Percentiles rank a stretch among this genome's conserved stretches.
Evolutionary conservation across 768 basidiomycete genomes (phyloP).

Genomic region (Xanthoconium purpureum): DNA sequence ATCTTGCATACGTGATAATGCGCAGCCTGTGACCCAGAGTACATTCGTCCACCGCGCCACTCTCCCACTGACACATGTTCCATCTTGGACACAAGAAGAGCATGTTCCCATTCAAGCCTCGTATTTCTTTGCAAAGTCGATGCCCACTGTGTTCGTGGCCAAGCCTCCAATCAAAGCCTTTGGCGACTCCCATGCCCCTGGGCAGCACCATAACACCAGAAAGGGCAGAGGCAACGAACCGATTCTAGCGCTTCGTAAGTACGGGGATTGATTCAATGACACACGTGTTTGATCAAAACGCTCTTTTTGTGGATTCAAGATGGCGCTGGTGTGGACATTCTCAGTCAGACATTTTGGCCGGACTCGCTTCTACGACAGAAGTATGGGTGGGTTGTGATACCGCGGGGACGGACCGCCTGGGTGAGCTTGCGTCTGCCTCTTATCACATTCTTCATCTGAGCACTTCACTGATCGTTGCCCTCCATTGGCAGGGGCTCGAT

Average conservation of each 20-base stretch:
- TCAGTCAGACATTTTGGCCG: slow-evolving; percentile 54
- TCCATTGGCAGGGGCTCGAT: slow-evolving; percentile 67
- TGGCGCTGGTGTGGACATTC: slow-evolving; percentile 82
- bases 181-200: background rate
- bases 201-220: background rate
- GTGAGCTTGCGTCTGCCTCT: slow-evolving; percentile 34
- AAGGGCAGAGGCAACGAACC: slow-evolving; percentile 38
- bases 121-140: slow-evolving; percentile 53
- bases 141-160: slow-evolving; percentile 57
- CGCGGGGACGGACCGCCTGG: slow-evolving; percentile 84
- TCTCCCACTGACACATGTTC: slow-evolving; percentile 46
- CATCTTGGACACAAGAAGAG: slow-evolving; percentile 37
- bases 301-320: slow-evolving; percentile 42
- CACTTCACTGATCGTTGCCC: background rate
- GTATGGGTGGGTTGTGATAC: slow-evolving; percentile 74
- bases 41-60: slow-evolving; percentile 31
- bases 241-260: slow-evolving; percentile 64
- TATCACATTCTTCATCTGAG: background rate
- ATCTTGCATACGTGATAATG: background rate
- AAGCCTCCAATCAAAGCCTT: slow-evolving; percentile 49
- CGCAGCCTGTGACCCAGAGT: background rate
- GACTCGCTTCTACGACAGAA: slow-evolving; percentile 57
- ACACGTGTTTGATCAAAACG: background rate
- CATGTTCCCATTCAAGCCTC: slow-evolving; percentile 49
- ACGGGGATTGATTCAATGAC: background rate